A percentile compares a stretch with the other conserved stretches of the same genome.
Evolutionary conservation across 768 basidiomycete genomes (phyloP).

Genomic region (Lentinula aciculospora): DNA sequence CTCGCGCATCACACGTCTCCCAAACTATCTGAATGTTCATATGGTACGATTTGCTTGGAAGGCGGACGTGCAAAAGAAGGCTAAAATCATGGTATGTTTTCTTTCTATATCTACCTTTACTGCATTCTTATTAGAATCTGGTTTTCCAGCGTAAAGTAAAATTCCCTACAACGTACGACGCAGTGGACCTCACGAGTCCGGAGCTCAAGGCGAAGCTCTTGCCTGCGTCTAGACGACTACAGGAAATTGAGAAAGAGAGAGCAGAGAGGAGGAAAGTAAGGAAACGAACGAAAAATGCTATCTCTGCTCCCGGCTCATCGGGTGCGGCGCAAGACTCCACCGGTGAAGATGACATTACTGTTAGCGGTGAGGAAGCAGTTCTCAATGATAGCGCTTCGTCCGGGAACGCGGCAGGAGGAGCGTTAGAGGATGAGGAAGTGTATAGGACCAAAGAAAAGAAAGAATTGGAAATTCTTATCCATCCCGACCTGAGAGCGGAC

Average conservation of each 20-base stretch:
- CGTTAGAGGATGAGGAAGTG: constrained; percentile 60
- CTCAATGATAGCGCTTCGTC: neutral
- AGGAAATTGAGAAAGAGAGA: constrained; percentile 81
- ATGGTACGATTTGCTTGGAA: constrained; percentile 98
- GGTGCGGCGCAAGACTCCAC: constrained; percentile 14
- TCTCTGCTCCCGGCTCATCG: constrained; percentile 18
- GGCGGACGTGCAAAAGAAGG: constrained; percentile 83
- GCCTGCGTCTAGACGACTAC: constrained; percentile 66
- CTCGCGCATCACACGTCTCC: constrained; percentile 78
- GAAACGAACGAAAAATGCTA: constrained; percentile 56
- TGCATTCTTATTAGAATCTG: neutral
- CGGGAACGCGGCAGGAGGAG: constrained; percentile 23
- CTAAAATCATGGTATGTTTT: constrained; percentile 85
- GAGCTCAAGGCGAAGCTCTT: constrained; percentile 68
- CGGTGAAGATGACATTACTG: constrained; percentile 29
- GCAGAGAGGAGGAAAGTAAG: constrained; percentile 77
- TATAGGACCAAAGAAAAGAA: constrained; percentile 59
- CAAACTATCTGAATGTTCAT: constrained; percentile 81
- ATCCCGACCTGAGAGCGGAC: constrained; percentile 58
- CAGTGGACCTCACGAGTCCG: constrained; percentile 73
- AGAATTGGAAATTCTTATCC: constrained; percentile 61
- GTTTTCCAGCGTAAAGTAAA: constrained; percentile 77
- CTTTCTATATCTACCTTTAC: neutral
- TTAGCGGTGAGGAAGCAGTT: constrained; percentile 18
- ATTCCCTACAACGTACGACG: constrained; percentile 87